Evolutionary conservation across 352 stramenopile genomes (phyloP).

Genomic region (Globisporangium recalcitrans): DNA sequence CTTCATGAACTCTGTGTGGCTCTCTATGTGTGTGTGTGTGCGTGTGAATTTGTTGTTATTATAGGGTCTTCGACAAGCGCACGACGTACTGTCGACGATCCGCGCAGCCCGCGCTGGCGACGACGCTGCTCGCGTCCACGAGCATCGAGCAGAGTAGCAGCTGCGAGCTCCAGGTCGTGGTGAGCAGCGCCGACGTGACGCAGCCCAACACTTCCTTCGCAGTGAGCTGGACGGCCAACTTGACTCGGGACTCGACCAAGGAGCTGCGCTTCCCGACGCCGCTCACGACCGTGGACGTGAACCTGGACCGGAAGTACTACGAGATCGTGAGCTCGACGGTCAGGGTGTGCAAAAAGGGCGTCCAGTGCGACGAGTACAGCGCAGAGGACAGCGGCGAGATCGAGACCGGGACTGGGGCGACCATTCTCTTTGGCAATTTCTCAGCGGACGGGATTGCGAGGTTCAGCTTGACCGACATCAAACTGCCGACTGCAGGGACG

Average conservation of each 20-base stretch:
- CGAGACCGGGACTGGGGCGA: not conserved
- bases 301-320: conserved; percentile 27
- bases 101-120: conserved; percentile 29
- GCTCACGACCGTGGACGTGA: conserved; percentile 25
- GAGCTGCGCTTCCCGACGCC: conserved; percentile 42
- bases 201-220: conserved; percentile 17
- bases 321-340: conserved; percentile 43
- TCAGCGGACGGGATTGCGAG: conserved; percentile 17
- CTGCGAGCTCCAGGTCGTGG: conserved; percentile 39
- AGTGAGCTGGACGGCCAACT: conserved; percentile 34
- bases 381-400: not conserved
- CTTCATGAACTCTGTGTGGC: not conserved
- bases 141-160: conserved; percentile 30
- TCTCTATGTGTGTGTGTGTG: not conserved
- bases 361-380: conserved; percentile 44
- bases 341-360: conserved; percentile 34
- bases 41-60: not conserved
- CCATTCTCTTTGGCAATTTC: conserved; percentile 30
- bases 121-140: conserved; percentile 18
- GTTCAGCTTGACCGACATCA: conserved; percentile 31
- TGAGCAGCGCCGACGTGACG: conserved; percentile 28
- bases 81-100: conserved; percentile 49
- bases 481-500: conserved; percentile 27
- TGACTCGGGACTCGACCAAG: conserved; percentile 27
- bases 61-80: conserved; percentile 26